phyloP scores from a whole-genome alignment of 345 rosid genomes.

The Salix exigua region DNA sequence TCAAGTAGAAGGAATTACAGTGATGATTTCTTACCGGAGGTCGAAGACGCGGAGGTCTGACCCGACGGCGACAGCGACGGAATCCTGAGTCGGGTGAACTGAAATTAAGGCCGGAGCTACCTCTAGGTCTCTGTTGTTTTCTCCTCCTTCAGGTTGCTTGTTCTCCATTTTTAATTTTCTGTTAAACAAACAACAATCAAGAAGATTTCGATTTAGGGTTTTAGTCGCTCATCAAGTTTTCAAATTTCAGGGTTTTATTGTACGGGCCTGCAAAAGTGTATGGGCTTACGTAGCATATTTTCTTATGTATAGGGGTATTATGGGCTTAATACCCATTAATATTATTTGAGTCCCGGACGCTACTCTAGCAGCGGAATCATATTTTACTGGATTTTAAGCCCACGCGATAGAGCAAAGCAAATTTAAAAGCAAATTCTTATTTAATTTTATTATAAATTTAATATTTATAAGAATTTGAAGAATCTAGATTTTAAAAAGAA shows the following conservation, averaged over 20 bases:
- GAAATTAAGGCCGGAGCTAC: slow-evolving; percentile 78
- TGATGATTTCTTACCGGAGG: slow-evolving; percentile 46
- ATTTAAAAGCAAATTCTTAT: no score
- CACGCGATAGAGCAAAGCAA: no score
- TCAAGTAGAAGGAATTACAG: not conserved
- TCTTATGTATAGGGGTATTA: not conserved
- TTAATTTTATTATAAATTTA: no score
- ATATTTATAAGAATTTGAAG: no score
- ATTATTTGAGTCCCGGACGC: no score
- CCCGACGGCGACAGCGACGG: slow-evolving; percentile 71
- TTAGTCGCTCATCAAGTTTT: not conserved
- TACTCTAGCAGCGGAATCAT: no score
- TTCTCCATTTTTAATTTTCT: slow-evolving; percentile 33
- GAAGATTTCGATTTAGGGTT: slow-evolving; percentile 5
- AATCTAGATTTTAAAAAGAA: no score
- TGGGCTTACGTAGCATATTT: not conserved
- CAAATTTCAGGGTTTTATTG: not conserved
- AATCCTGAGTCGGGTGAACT: slow-evolving; percentile 63
- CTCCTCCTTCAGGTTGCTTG: slow-evolving; percentile 52
- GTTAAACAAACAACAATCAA: not conserved
- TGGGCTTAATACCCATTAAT: not conserved
- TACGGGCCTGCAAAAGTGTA: not conserved
- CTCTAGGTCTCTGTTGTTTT: slow-evolving; percentile 46
- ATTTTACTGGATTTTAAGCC: no score
- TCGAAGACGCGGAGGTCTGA: slow-evolving; percentile 82